Conservation (phyloP, 2,329 filamentous ascomycete species). For the Phialocephala sp. region DNA sequence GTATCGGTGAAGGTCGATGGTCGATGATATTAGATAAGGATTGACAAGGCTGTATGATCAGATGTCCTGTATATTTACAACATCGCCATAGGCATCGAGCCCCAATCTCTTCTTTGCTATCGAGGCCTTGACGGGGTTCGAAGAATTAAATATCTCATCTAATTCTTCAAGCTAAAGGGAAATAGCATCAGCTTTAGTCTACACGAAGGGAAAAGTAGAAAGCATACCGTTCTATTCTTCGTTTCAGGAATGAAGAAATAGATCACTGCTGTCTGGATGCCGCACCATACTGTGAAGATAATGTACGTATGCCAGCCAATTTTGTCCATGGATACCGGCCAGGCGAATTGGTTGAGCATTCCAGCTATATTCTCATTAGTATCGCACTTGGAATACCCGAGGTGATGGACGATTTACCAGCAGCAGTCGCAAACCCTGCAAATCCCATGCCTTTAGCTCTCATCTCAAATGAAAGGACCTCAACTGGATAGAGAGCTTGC, state of each 20-base stretch:
- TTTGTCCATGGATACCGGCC: conserved; percentile 53
- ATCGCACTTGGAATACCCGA: background rate
- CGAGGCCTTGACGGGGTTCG: conserved; percentile 52
- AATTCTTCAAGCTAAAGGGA: conserved; percentile 54
- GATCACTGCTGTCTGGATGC: conserved; percentile 48
- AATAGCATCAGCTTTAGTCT: background rate
- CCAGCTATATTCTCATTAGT: conserved; percentile 34
- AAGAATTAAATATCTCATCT: conserved; percentile 54
- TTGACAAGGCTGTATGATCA: conserved; percentile 6
- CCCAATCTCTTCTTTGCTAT: conserved; percentile 49
- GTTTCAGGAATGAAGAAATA: conserved; percentile 59
- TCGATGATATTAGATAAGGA: background rate
- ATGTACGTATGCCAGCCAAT: conserved; percentile 62
- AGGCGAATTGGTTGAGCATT: conserved; percentile 53
- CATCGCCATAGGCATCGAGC: conserved; percentile 42
- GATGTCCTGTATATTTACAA: conserved; percentile 38
- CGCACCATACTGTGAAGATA: conserved; percentile 53
- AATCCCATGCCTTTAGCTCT: conserved; percentile 61
- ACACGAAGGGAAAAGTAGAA: background rate
- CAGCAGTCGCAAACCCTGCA: conserved; percentile 49
- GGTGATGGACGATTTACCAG: conserved; percentile 28
- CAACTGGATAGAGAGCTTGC: conserved; percentile 57
- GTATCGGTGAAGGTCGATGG: background rate
- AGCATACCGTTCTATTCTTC: conserved; percentile 48
- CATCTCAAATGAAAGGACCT: conserved; percentile 59